A percentile compares a stretch with the other conserved stretches of the same genome.
phyloP scores from a whole-genome alignment of 176 grass and related monocot species.

The Echinochloa phyllopogon region DNA sequence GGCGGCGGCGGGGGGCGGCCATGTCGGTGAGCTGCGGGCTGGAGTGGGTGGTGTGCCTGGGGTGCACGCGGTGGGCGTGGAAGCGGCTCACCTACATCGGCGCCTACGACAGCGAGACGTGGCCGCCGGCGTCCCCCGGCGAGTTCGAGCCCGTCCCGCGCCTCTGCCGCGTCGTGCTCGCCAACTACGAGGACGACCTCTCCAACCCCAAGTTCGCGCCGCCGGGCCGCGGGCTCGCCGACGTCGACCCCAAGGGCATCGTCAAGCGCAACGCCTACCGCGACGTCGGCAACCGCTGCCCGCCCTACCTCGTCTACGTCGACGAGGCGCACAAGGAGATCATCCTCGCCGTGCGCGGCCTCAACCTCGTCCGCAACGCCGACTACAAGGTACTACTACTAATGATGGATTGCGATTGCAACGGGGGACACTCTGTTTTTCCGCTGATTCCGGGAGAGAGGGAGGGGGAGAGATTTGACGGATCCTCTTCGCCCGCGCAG shows the following conservation, averaged over 20 bases:
- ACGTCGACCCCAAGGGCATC: conserved; percentile 47
- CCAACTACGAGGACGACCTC: conserved; percentile 76
- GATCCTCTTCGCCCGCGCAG: conserved; percentile 24
- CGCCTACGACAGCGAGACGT: conserved; percentile 98
- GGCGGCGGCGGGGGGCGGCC: background rate
- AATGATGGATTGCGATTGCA: background rate
- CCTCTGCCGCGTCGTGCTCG: conserved; percentile 75
- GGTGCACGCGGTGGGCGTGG: conserved; percentile 87
- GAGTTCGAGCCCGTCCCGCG: conserved; percentile 90
- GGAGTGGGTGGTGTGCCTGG: conserved; percentile 88
- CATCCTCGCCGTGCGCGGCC: conserved; percentile 86
- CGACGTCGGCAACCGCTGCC: conserved; percentile 59
- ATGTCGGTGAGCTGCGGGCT: conserved; percentile 97
- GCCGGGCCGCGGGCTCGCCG: conserved; percentile 44
- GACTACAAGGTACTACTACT: conserved; percentile 70
- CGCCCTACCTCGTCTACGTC: conserved; percentile 84
- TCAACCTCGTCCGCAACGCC: conserved; percentile 93
- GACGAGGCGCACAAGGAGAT: conserved; percentile 67
- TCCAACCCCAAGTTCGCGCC: conserved; percentile 59
- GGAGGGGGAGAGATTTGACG: conserved; percentile 3
- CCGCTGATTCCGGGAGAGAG: background rate
- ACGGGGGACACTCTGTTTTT: background rate
- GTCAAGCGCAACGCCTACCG: conserved; percentile 63
- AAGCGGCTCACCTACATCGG: conserved; percentile 95
- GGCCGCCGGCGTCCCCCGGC: conserved; percentile 58